A percentile compares a stretch with the other conserved stretches of the same genome.
phyloP scores from a whole-genome alignment of 176 grass and related monocot genomes.

The Oryza meyeriana region DNA sequence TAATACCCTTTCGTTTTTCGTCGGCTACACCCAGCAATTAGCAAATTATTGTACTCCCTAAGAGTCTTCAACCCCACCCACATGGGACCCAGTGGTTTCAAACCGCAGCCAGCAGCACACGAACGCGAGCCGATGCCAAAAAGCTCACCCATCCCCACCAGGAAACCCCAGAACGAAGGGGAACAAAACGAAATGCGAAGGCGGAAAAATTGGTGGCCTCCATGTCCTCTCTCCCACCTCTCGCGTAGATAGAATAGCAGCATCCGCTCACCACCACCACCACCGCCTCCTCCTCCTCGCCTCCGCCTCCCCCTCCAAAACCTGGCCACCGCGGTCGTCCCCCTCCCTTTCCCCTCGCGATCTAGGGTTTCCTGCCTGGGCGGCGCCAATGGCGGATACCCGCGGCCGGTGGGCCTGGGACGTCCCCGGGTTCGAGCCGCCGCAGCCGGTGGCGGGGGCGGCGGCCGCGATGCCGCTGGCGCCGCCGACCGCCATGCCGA shows the following conservation, averaged over 20 bases:
- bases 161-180: constrained; percentile 1
- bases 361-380: constrained; percentile 70
- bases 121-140: constrained; percentile 37
- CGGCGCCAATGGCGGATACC: constrained; percentile 69
- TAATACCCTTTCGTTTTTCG: background rate
- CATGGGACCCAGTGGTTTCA: constrained; percentile 29
- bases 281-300: background rate
- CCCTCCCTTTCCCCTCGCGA: constrained; percentile 8
- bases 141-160: background rate
- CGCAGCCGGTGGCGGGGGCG: constrained; percentile 6
- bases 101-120: constrained; percentile 34
- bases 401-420: constrained; percentile 86
- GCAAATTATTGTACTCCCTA: background rate
- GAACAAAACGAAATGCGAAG: constrained; percentile 37
- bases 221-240: constrained; percentile 42
- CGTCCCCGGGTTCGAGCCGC: constrained; percentile 77
- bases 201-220: constrained; percentile 64
- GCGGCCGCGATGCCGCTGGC: background rate
- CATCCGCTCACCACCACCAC: constrained; percentile 9
- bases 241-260: constrained; percentile 45
- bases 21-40: constrained; percentile 1
- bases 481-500: constrained; percentile 36
- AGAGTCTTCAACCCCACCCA: background rate
- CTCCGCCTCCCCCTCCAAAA: background rate
- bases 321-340: background rate